Evolutionary conservation across 169 alveolate genomes (phyloP), one percentile per base, ranked within the genome.

Genomic region (Plasmodium coatneyi): DNA sequence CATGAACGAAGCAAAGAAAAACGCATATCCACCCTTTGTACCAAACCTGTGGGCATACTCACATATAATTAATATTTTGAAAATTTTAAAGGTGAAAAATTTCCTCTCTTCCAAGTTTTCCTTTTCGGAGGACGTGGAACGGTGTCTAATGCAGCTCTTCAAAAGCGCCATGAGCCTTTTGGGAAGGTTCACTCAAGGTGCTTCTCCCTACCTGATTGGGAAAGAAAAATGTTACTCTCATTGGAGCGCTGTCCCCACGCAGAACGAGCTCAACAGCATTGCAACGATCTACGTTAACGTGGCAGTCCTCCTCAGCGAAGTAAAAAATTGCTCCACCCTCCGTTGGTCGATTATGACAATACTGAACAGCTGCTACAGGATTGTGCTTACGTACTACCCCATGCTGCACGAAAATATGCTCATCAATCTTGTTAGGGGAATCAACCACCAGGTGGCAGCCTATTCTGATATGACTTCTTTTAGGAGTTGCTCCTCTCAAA

Each of bases 201-300:
- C 60, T 12, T 7, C 36, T 66, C n/a, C 39, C 14, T 7, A 28
- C 76, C 19, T 5, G 41, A 5, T n/a, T 36, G 0, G 32, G 32
- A n/a, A 28, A 25, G 41, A 66, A 56, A 5, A 7, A 66, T 66
- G 41, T 25, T 0, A 0, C 36, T 5, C 41, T 66, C 76, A 66
- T 9, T 66, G 76, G 76, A 66, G n/a, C n/a, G 3, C 19, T 3
- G n/a, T 32, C 14, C 76, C 19, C 16, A 66, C 93, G 6, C 84
- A 86, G 80, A 86, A 86, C 32, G 93, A 74, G 39, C 70, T 86
- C 4, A 78, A 86, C 46, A 86, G 84, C 28, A 52, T 86, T 86
- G 14, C 80, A n/a, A 76, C 76, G n/a, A 86, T 86, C 36, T 86
- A 86, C 46, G 80, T 74, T 5, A 46, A 86, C 16, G 9, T 54